Evolutionary conservation across 2,329 filamentous ascomycete species (phyloP).

Genomic region (Hymenoscyphus linearis): DNA sequence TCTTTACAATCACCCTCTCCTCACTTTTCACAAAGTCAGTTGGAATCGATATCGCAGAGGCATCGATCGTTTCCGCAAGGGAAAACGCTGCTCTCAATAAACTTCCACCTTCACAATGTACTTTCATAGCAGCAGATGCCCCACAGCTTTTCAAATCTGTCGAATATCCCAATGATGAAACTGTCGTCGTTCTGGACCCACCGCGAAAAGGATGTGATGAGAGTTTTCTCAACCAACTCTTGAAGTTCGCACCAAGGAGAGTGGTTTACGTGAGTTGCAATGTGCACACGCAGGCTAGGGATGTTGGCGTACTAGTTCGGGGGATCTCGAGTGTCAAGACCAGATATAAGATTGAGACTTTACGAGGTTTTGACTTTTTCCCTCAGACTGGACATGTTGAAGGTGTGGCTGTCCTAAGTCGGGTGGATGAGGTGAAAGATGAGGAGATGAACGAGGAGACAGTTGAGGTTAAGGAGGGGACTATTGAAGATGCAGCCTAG

Average conservation of each 20-base stretch:
- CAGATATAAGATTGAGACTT: conserved; percentile 80
- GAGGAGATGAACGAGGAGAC: background rate
- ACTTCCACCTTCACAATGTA: conserved; percentile 61
- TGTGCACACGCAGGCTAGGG: conserved; percentile 92
- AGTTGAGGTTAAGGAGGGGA: background rate
- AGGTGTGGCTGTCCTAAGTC: conserved; percentile 59
- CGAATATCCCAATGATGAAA: conserved; percentile 70
- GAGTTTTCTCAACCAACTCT: conserved; percentile 74
- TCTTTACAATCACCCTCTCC: conserved; percentile 93
- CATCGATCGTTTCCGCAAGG: conserved; percentile 73
- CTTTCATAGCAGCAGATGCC: conserved; percentile 87
- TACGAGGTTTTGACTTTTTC: conserved; percentile 95
- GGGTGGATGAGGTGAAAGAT: conserved; percentile 39
- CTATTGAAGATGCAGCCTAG: background rate
- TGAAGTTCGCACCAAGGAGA: conserved; percentile 69
- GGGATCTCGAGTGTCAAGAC: conserved; percentile 48
- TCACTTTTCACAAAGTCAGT: conserved; percentile 76
- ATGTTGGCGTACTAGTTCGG: conserved; percentile 81
- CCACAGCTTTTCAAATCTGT: conserved; percentile 74
- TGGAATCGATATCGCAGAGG: conserved; percentile 82
- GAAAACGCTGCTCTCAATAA: conserved; percentile 74
- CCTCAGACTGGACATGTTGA: conserved; percentile 75
- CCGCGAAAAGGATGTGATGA: conserved; percentile 91
- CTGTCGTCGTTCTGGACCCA: conserved; percentile 93
- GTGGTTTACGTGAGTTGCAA: conserved; percentile 97